A percentile compares a stretch with the other conserved stretches of the same genome.
Evolutionary conservation across 2,329 filamentous ascomycete genomes (phyloP).

Genomic region (Sordariomycetes sp.): DNA sequence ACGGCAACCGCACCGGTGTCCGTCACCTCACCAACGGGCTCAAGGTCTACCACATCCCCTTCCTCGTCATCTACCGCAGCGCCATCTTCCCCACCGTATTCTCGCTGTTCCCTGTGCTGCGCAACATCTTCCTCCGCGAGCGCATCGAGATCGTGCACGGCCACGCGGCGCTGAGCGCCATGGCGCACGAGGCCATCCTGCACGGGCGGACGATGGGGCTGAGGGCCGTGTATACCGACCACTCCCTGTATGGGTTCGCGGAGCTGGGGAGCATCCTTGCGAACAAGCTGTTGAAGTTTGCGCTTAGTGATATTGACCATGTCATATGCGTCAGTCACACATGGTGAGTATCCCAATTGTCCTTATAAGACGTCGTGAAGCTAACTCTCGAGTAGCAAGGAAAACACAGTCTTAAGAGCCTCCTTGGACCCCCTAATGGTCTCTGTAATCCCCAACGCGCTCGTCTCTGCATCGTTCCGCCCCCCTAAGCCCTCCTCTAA

Average conservation of each 20-base stretch:
- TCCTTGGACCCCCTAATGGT: constrained; percentile 95
- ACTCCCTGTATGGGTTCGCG: constrained; percentile 94
- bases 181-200: constrained; percentile 90
- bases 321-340: constrained; percentile 98
- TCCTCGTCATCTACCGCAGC: constrained; percentile 89
- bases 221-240: constrained; percentile 92
- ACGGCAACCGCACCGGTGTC: constrained; percentile 80
- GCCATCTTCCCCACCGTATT: constrained; percentile 94
- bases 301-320: constrained; percentile 91
- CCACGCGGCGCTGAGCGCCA: constrained; percentile 85
- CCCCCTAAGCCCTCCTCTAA: constrained; percentile 36
- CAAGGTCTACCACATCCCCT: constrained; percentile 96
- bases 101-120: constrained; percentile 95
- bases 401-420: constrained; percentile 91
- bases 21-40: constrained; percentile 95
- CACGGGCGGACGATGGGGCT: constrained; percentile 95
- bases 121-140: constrained; percentile 91
- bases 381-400: constrained; percentile 54
- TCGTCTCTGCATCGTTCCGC: constrained; percentile 91
- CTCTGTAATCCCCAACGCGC: constrained; percentile 88
- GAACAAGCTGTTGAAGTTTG: constrained; percentile 96
- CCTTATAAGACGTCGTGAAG: not conserved
- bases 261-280: constrained; percentile 93
- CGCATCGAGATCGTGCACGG: constrained; percentile 95
- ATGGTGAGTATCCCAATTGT: constrained; percentile 46